Conservation (phyloP, 768 basidiomycete genomes). For the Xerocomellus chrysenteron region DNA sequence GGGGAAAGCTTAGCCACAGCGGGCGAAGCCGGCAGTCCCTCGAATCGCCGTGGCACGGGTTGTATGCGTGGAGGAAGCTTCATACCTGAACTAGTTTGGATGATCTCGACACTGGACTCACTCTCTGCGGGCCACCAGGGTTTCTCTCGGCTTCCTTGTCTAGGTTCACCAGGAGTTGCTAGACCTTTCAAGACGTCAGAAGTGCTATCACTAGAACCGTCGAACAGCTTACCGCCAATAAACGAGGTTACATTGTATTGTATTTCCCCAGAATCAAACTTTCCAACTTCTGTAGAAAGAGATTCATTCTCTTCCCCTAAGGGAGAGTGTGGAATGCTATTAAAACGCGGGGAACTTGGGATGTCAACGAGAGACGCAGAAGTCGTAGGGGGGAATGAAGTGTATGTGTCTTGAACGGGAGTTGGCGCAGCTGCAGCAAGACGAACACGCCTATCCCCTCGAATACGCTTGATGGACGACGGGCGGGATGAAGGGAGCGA, state of each 20-base stretch:
- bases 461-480: conserved; percentile 18
- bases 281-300: conserved; percentile 13
- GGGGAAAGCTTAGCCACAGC: background rate
- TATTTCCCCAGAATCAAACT: conserved; percentile 44
- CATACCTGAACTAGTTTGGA: background rate
- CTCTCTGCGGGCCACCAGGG: conserved; percentile 5
- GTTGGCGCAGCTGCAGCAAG: conserved; percentile 9
- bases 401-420: conserved; percentile 1
- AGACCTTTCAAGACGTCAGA: conserved; percentile 31
- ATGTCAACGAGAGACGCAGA: conserved; percentile 24
- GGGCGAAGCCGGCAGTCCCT: background rate
- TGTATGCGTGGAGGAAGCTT: background rate
- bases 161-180: conserved; percentile 27
- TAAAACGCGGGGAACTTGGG: conserved; percentile 14
- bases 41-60: background rate
- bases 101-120: background rate
- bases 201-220: background rate
- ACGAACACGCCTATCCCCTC: conserved; percentile 22
- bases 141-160: conserved; percentile 8
- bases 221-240: conserved; percentile 46
- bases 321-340: conserved; percentile 20
- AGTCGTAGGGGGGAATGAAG: conserved; percentile 27
- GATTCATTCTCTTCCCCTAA: conserved; percentile 11
- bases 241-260: conserved; percentile 77
- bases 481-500: conserved; percentile 17